Evolutionary conservation across 768 basidiomycete species (phyloP), one percentile per base, ranked within the genome.

Genomic region (Phylloporus sp.): DNA sequence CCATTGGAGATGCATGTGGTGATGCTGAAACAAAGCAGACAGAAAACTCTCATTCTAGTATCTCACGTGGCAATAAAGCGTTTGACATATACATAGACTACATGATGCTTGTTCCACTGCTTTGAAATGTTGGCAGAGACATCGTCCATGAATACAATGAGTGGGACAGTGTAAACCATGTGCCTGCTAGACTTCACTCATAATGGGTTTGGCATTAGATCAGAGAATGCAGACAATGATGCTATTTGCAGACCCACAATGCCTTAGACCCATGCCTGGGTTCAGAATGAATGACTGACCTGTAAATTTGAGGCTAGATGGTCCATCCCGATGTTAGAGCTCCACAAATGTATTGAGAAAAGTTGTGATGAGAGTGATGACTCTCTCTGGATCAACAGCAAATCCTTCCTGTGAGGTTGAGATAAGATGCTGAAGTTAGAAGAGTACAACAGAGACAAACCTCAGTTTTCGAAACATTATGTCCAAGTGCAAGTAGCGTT

Each of bases 31-130:
- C 50, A 51, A 72, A 74, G 0, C 39, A 53, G 10, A 74, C 39
- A 24, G 38, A 53, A 15, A 59, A 67, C 29, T 70, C 68, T 28
- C 72, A 62, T 34, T 76, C 66, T 0, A 75, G 35, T 23, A 64
- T 58, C 28, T 60, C 29, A 0, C 59, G 53, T 3, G 70, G 70
- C 1, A 76, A 28, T 8, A 36, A 50, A 0, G 48, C 68, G 50
- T 74, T 72, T 0, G 62, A 70, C 47, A 72, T 54, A 20, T n/a
- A n/a, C n/a, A n/a, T 74, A 76, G 0, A 64, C 47, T 0, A 63
- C 54, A 11, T 69, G 63, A 28, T 74, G 70, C 27, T 69, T 69
- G 31, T 75, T 71, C 67, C 70, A 75, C 23, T 72, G 71, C 35
- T 72, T 74, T 4, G 59, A 70, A 2, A 56, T 48, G 29, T 73